Evolutionary conservation across 108 stramenopile species (phyloP).

Genomic region (Seminavis robusta): DNA sequence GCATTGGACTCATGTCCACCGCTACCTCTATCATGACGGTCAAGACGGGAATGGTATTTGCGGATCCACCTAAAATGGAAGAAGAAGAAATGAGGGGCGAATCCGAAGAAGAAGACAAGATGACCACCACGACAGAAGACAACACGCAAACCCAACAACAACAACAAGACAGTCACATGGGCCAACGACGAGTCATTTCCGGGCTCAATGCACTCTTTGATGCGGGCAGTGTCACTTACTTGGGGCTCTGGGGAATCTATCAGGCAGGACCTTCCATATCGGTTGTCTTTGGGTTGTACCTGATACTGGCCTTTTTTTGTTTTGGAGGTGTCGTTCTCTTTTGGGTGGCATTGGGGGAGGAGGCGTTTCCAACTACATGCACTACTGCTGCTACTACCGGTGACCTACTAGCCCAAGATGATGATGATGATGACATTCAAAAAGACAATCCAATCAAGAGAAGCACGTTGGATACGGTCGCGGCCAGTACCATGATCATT

Average conservation of each 20-base stretch:
- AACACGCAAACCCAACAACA: too few relatives aligned
- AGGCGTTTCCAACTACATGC: too few relatives aligned
- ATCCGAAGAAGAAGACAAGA: too few relatives aligned
- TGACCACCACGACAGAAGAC: too few relatives aligned
- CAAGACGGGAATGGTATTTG: constrained; percentile 23
- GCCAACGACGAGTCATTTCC: constrained; percentile 41
- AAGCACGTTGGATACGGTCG: too few relatives aligned
- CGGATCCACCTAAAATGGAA: too few relatives aligned
- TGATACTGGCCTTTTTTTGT: constrained; percentile 10
- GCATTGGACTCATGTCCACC: constrained; percentile 15
- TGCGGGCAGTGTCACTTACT: constrained; percentile 36
- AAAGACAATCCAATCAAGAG: background rate
- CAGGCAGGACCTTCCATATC: background rate
- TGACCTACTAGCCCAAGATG: background rate
- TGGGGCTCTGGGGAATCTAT: constrained; percentile 25
- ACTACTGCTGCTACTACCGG: background rate
- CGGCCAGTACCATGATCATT: too few relatives aligned
- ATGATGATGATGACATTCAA: constrained; percentile 1
- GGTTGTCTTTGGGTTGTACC: constrained; percentile 7
- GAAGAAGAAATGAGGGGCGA: too few relatives aligned
- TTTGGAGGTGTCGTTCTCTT: constrained; percentile 12
- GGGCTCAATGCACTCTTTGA: constrained; percentile 42
- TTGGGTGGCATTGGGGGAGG: constrained; percentile 20
- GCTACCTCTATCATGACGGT: constrained; percentile 8
- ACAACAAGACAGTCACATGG: too few relatives aligned